Evolutionary conservation across 2,329 filamentous ascomycete genomes (phyloP).

Genomic region (Pseudogymnoascus sp.): DNA sequence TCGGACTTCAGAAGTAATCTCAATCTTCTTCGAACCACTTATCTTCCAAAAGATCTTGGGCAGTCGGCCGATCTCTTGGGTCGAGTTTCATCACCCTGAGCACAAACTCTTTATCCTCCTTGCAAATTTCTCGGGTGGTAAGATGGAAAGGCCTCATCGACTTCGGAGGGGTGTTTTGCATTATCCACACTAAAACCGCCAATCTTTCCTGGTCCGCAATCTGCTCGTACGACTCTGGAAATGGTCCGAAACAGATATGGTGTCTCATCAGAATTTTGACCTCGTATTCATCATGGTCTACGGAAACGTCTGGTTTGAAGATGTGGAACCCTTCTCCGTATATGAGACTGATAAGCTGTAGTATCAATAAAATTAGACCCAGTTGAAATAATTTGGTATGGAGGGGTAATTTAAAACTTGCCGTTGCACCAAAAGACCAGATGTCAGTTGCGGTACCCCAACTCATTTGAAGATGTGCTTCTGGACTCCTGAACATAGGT

Average conservation of each 20-base stretch:
- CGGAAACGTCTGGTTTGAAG: constrained; percentile 21
- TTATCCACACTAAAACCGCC: constrained; percentile 15
- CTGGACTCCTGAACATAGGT: constrained; percentile 33
- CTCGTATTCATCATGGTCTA: constrained; percentile 21
- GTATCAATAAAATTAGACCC: background rate
- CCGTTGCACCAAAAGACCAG: constrained; percentile 34
- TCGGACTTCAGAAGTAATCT: background rate
- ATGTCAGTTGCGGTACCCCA: constrained; percentile 34
- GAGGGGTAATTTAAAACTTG: constrained; percentile 19
- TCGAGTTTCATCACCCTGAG: constrained; percentile 38
- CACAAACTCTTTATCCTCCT: constrained; percentile 32
- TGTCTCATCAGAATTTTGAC: constrained; percentile 23
- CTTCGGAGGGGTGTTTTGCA: constrained; percentile 14
- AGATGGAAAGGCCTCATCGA: constrained; percentile 24
- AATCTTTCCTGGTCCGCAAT: constrained; percentile 12
- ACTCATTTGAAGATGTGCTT: constrained; percentile 27
- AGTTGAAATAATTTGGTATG: background rate
- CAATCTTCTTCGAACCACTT: constrained; percentile 28
- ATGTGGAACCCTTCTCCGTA: constrained; percentile 19
- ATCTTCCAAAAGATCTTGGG: constrained; percentile 32
- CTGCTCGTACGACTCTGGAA: constrained; percentile 12
- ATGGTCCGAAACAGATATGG: constrained; percentile 22
- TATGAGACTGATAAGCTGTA: constrained; percentile 16
- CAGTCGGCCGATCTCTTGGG: constrained; percentile 35
- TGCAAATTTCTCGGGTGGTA: constrained; percentile 25